Evolutionary conservation across 2,329 filamentous ascomycete species (phyloP), one percentile per base, ranked within the genome.

Genomic region (Aspergillus awamori): DNA sequence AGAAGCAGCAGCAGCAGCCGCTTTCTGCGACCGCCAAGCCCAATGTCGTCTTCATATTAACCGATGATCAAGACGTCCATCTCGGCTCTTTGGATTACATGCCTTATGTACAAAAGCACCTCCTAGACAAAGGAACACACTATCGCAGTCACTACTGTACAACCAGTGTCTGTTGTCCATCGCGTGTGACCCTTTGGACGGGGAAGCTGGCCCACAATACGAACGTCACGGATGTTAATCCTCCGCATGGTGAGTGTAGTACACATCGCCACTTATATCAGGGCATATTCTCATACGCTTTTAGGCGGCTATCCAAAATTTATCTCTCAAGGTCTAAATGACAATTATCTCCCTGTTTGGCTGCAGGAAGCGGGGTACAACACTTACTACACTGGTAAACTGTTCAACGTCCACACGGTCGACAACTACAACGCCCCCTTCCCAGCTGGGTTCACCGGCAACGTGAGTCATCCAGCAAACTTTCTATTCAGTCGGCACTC

Each of bases 41-140:
- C 0, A 90, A 90, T 61, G 85, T 90, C 39, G 76, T 91, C 20
- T 87, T 90, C 70, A 85, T 90, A 63, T 76, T 90, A 52, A 88
- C 86, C 0, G 88, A 90, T 65, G 88, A 90, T 66, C 88, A 90
- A 67, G 88, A 89, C 68, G 68, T 70, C 24, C 62, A 70, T 53
- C 63, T 75, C 3, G 66, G 68, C 11, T 69, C 69, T 2, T 56
- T 74, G 15, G 69, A 74, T 1, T 87, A 88, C 59, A 87, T 88
- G 83, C 86, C 84, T 0, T 33, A 45, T 17, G 17, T 33, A 0
- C 8, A 20, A 11, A 57, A 58, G 11, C 62, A 64, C 15, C 33
- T 64, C 1, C 36, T 59, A 26, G 20, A 86, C 1, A 76, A 85
- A 60, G 88, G 87, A 1, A 87, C 84, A 0, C 79, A 78, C 2